A percentile compares a stretch with the other conserved stretches of the same genome.
These are phyloP conservation scores for Astrephomene gubernaculifera DNA, from an alignment of 139 green algal genomes.

Conservation along the genomic window DNA sequence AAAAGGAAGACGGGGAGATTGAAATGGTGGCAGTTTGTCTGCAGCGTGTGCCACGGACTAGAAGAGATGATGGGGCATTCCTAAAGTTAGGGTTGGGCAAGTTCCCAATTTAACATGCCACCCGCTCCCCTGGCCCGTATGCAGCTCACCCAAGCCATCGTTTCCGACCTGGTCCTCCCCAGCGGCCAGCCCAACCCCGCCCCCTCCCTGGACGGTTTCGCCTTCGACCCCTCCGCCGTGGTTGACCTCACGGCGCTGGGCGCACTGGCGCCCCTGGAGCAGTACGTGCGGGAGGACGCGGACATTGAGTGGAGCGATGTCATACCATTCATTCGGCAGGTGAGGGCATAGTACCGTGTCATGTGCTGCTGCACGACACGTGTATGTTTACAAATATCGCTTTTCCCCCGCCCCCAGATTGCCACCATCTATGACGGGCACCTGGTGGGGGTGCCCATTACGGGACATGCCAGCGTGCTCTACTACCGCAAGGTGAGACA, in stretches of 20 bases:
- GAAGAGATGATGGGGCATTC: too few relatives aligned
- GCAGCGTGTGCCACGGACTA: too few relatives aligned
- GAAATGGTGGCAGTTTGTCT: too few relatives aligned
- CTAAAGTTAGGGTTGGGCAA: too few relatives aligned
- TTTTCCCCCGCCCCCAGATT: background rate
- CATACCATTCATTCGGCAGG: slow-evolving; percentile 23
- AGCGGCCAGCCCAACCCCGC: too few relatives aligned
- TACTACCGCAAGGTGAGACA: slow-evolving; percentile 32
- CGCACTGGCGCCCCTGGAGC: slow-evolving; percentile 19
- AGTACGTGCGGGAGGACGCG: background rate
- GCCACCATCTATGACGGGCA: slow-evolving; percentile 33
- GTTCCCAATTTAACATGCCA: too few relatives aligned
- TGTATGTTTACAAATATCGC: background rate
- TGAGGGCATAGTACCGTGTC: too few relatives aligned
- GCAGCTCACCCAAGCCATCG: too few relatives aligned
- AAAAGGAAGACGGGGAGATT: too few relatives aligned
- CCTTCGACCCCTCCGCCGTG: slow-evolving; percentile 29
- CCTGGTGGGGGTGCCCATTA: slow-evolving; percentile 26
- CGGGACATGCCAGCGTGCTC: slow-evolving; percentile 10
- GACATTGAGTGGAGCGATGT: slow-evolving; percentile 14
- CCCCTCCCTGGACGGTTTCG: slow-evolving; percentile 13
- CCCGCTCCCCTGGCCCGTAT: too few relatives aligned
- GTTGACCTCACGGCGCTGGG: slow-evolving; percentile 19
- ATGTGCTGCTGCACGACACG: too few relatives aligned
- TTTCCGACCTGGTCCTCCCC: background rate